Percentiles rank a stretch among this genome's conserved stretches.
phyloP scores from a whole-genome alignment of 441 rosid genomes.

The Aleurites moluccanus region DNA sequence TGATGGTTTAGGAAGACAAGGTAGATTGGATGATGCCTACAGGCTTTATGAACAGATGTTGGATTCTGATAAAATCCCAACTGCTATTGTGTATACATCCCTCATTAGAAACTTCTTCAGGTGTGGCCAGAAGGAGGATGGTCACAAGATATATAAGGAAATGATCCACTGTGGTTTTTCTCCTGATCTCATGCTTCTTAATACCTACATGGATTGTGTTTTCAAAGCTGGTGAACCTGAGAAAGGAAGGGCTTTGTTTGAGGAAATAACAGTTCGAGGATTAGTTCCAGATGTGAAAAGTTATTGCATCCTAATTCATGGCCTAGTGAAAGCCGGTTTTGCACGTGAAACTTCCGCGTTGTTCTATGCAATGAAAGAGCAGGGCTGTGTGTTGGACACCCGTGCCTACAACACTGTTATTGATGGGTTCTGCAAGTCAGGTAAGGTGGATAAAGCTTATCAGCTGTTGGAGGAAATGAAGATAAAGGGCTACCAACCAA shows the following conservation, averaged over 20 bases:
- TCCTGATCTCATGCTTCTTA: conserved; percentile 81
- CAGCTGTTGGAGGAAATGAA: conserved; percentile 96
- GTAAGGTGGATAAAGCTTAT: conserved; percentile 84
- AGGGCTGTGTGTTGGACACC: conserved; percentile 78
- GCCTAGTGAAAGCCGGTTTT: conserved; percentile 85
- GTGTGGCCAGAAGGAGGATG: conserved; percentile 82
- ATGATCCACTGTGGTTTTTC: conserved; percentile 62
- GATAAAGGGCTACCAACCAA: conserved; percentile 67
- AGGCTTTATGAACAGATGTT: conserved; percentile 82
- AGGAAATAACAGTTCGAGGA: conserved; percentile 65
- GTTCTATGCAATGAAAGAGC: conserved; percentile 89
- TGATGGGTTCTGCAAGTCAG: conserved; percentile 91
- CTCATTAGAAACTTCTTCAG: conserved; percentile 81
- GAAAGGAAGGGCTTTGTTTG: conserved; percentile 80
- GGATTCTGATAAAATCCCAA: conserved; percentile 59
- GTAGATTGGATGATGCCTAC: conserved; percentile 86
- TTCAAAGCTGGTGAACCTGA: conserved; percentile 88
- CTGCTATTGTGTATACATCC: conserved; percentile 72
- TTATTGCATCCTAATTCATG: conserved; percentile 75
- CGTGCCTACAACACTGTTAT: conserved; percentile 82
- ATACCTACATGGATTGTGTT: conserved; percentile 89
- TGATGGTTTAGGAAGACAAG: conserved; percentile 85
- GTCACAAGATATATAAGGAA: conserved; percentile 92
- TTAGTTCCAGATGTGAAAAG: conserved; percentile 76
- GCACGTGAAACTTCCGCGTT: conserved; percentile 73